phyloP scores from a whole-genome alignment of 371 early-diverging fungal genomes.

The Zychaea mexicana region DNA sequence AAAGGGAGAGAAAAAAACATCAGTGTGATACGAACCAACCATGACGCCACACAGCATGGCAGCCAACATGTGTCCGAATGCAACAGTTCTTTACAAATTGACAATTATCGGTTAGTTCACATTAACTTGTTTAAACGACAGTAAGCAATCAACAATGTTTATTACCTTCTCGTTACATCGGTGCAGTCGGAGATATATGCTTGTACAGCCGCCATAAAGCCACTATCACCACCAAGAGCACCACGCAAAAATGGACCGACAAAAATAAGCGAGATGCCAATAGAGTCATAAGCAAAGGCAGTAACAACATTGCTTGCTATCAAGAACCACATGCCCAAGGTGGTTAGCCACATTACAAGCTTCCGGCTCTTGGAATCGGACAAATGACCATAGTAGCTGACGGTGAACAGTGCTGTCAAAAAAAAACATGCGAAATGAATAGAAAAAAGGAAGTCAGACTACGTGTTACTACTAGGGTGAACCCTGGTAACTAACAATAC shows the following conservation, averaged over 20 bases:
- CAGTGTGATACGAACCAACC: constrained; percentile 20
- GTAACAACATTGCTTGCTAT: constrained; percentile 24
- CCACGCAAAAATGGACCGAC: constrained; percentile 40
- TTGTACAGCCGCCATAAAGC: constrained; percentile 33
- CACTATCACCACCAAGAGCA: constrained; percentile 38
- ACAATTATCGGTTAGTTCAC: no score
- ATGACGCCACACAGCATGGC: constrained; percentile 24
- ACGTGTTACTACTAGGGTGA: background rate
- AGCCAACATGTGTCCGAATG: constrained; percentile 37
- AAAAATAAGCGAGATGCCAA: constrained; percentile 37
- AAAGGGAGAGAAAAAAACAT: background rate
- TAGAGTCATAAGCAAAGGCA: constrained; percentile 18
- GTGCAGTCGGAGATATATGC: constrained; percentile 52
- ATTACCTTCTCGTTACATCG: constrained; percentile 24
- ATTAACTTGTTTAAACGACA: no score
- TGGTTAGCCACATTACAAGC: constrained; percentile 22
- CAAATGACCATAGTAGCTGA: constrained; percentile 39
- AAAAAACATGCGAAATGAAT: background rate
- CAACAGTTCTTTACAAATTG: constrained; percentile 22
- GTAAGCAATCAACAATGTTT: background rate
- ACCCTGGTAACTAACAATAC: background rate
- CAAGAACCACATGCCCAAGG: constrained; percentile 25
- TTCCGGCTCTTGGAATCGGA: constrained; percentile 47
- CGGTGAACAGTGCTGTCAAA: constrained; percentile 33
- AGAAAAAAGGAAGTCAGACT: background rate